Evolutionary conservation across 1,139 yeast genomes (phyloP).

Genomic region (Pneumocystis canis): DNA sequence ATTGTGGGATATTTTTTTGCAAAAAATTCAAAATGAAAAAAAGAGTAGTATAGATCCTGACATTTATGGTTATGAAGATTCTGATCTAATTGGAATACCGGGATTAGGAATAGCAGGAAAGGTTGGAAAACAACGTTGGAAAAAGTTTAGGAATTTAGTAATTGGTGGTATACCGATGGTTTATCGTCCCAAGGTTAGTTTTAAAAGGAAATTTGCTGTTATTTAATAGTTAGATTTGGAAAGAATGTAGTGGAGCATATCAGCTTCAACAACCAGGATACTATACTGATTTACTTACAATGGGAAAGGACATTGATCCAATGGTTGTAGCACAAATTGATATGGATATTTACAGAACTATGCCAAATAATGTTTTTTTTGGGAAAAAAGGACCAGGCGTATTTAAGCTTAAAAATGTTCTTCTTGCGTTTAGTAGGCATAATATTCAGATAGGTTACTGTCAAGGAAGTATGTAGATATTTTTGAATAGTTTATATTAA

Average conservation of each 20-base stretch:
- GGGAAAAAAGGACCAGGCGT: constrained; percentile 43
- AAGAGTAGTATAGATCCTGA: constrained; percentile 10
- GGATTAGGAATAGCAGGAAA: constrained; percentile 10
- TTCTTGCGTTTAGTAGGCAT: constrained; percentile 40
- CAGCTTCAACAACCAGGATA: constrained; percentile 37
- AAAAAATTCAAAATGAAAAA: constrained; percentile 18
- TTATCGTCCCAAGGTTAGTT: constrained; percentile 30
- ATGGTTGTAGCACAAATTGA: constrained; percentile 39
- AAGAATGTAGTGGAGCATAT: constrained; percentile 41
- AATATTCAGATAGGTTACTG: constrained; percentile 42
- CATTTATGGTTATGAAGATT: constrained; percentile 16
- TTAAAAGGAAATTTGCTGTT: not conserved
- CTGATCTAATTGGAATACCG: constrained; percentile 30
- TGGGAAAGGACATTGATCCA: constrained; percentile 19
- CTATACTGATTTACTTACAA: constrained; percentile 26
- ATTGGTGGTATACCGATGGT: constrained; percentile 36
- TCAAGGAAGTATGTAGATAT: constrained; percentile 32
- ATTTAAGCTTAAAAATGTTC: constrained; percentile 34
- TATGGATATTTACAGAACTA: constrained; percentile 41
- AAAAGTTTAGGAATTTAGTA: constrained; percentile 29
- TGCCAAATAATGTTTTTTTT: constrained; percentile 43
- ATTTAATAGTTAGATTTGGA: constrained; percentile 26
- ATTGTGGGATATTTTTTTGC: constrained; percentile 26
- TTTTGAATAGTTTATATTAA: not conserved
- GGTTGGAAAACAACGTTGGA: constrained; percentile 20